Evolutionary conservation across 2,329 filamentous ascomycete genomes (phyloP), one percentile per base, ranked within the genome.

Genomic region (Colletotrichum sp.): DNA sequence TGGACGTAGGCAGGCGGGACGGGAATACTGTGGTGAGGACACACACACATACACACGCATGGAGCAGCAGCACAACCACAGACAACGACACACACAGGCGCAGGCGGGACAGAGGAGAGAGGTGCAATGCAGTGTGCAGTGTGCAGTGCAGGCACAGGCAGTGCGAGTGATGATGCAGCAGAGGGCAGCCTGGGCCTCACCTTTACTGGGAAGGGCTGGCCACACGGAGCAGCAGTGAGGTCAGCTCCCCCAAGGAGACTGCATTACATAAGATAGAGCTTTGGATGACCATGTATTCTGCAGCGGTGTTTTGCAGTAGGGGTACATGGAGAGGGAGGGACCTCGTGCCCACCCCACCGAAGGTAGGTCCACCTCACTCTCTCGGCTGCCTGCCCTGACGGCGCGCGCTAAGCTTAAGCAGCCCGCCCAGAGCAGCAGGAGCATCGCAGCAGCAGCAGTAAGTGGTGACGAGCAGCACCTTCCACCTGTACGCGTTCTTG

Each of bases 111-210:
- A 13, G 36, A 26, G 30, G 30, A 57, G 65, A 18, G 36, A 39
- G 36, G 36, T 39, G 36, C 36, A 39, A 39, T 39, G 36, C 36
- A 39, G 24, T 24, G 15, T 26, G 48, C 18, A 59, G 36, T 39
- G 18, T 22, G 44, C 44, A 48, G 34, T 36, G 34, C 15, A 16
- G 15, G n/a, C n/a, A 48, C 8, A n/a, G 39, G 39, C 39, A n/a
- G 44, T 4, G n/a, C 10, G 44, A 72, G 69, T 76, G 74, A 76
- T 76, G 74, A 76, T 76, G 74, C 65, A 75, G 70, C 48, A 55
- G 26, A 74, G 18, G 59, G 74, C 74, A 76, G 74, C 74, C 74
- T 76, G 69, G 73, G 57, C 55, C 59, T 68, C 73, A 39, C 59
- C 57, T 63, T 68, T 59, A 22, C 69, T 64, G 69, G 69, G 73